Evolutionary conservation across 768 basidiomycete genomes (phyloP), one percentile per base, ranked within the genome.

Genomic region (Leccinellum albellum): DNA sequence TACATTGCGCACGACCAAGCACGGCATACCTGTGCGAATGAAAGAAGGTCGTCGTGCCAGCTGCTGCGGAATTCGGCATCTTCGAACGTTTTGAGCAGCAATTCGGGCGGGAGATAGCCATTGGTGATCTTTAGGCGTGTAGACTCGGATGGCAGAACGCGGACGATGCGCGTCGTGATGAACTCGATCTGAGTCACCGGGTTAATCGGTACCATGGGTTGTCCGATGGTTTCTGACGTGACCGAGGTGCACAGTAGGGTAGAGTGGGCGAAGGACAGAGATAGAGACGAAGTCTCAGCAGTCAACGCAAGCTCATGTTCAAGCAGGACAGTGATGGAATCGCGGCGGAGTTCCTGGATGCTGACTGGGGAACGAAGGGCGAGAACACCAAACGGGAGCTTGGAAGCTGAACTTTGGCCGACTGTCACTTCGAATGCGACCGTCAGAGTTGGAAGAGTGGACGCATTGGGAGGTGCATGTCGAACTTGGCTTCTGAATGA

Each of bases 1-100:
- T 59, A 54, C 61, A 67, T 65, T 26, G 66, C 66, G 29, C 66
- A 67, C 15, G 61, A 53, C 66, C 66, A 67, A 14, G 66, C 50
- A 3, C 58, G 61, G 23, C 66, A 67, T 3, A 65, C 66, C 13
- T 65, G 66, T 14, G 66, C 66, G n/a, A 68, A 67, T 0, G 66
- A 68, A 2, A 67, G 50, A 8, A 67, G 50, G 58, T 67, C 66
- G 20, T 42, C 20, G 23, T 60, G 59, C 66, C 66, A 68, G 14
- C 53, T 68, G 31, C 57, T 23, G 2, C 45, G 48, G 45, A 59
- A 59, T 26, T 68, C 63, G 23, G 20, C 20, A 32, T 68, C 66
- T 8, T 53, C 32, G 9, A 67, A 67, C n/a, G 46, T 61, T 9
- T 61, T 61, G 20, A 67, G 54, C 3, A 67, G 66, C 6, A 68